Evolutionary conservation across 352 stramenopile genomes (phyloP), one percentile per base, ranked within the genome.

Genomic region (Globisporangium paroecandrum): DNA sequence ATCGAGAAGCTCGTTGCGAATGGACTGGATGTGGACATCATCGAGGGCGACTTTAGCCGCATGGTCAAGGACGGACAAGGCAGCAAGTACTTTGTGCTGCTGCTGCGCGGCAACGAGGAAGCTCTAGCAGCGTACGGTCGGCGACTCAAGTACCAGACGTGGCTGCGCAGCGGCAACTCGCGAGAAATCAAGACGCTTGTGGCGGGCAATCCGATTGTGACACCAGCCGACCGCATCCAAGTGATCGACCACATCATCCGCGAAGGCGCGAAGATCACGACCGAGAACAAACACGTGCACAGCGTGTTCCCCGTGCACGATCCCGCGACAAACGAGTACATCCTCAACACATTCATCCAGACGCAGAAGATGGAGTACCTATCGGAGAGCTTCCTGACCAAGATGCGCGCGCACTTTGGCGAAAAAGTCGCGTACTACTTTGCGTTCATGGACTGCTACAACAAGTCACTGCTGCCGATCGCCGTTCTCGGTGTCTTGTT

Each of bases 351-450:
- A 22, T 95, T 89, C 64, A 85, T 93, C 61, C 77, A 82, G 61
- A 84, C 79, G 8, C 72, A 78, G 51, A 90, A 89, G 69, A 73
- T 93, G 3, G 82, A 91, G 68, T 79, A 80, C 59, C 59, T 91
- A 8, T 88, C 85, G 20, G 70, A 83, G 38, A 73, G 67, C 41
- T 93, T 91, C 49, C 64, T 90, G 9, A 62, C 58, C 25, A 85
- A 90, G 59, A 73, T 93, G 58, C 87, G 78, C 68, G 82, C 78
- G 58, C 83, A 95, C 60, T 95, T 95, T 74, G 87, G 87, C 36
- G 87, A 93, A 68, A 93, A 92, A 62, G 85, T 95, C 20, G 85
- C 85, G 22, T 95, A 90, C 69, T 95, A 95, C 63, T 95, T 95
- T 49, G 83, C 84, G 10, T 95, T 93, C 66, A 89, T 90, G 69